Evolutionary conservation across 2,329 filamentous ascomycete species (phyloP), one percentile per base, ranked within the genome.

Genomic region (Penicillium sp.): DNA sequence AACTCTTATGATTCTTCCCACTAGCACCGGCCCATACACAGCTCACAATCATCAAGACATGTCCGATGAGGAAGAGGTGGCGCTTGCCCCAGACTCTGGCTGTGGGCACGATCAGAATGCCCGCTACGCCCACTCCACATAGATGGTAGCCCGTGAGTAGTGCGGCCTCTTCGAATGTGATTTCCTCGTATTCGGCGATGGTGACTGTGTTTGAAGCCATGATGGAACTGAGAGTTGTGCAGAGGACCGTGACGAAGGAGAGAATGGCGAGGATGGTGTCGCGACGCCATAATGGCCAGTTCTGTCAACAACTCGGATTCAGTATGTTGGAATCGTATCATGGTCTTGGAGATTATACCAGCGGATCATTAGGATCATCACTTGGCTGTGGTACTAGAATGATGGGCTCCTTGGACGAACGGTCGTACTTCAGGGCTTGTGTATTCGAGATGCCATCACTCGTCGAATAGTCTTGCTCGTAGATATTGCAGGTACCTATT

Each of bases 81-180:
- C 89, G 76, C 65, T 95, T 95, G 26, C 90, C 90, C 85, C 86
- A 95, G 47, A 95, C 82, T 40, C 89, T 79, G 13, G 85, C 87
- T 1, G 83, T 85, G 0, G 90, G 85, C 2, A 95, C 88, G 64
- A 89, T 89, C 48, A 95, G 73, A 61, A 92, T 79, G 34, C 85
- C 88, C 1, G 84, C 83, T 10, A 87, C 70, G 8, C 86, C 88
- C 2, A 87, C 84, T 13, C 87, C 90, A 17, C 89, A 76, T 13
- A 95, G 74, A 61, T 87, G 89, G 63, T 89, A 94, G 36, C 88
- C 89, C 0, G 89, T 95, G 27, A 95, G 68, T 9, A 92, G 70
- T 2, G 88, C 88, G 41, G 89, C 79, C 29, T 81, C 70, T n/a
- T 82, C 84, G 55, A 95, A 85, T 32, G 73, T 71, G 32, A 72